Evolutionary conservation across 768 basidiomycete species (phyloP).

Genomic region (Leccinum pellstonianum): DNA sequence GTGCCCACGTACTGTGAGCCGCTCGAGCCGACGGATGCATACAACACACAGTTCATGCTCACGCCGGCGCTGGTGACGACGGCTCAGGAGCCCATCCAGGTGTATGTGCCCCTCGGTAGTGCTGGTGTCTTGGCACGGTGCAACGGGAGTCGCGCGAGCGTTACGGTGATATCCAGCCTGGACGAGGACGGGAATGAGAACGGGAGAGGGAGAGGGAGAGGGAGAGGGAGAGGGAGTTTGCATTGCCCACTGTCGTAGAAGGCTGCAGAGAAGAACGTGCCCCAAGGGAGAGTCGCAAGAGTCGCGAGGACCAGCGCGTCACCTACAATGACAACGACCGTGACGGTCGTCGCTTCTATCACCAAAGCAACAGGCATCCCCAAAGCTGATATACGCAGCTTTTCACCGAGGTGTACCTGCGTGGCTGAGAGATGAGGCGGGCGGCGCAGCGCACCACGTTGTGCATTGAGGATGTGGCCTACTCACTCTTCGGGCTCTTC

Average conservation of each 20-base stretch:
- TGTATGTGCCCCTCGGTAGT: constrained; percentile 7
- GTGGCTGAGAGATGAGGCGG: constrained; percentile 28
- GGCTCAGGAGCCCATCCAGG: constrained; percentile 24
- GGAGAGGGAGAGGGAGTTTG: neutral
- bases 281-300: constrained; percentile 9
- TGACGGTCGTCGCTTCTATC: constrained; percentile 14
- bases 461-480: constrained; percentile 24
- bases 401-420: constrained; percentile 16
- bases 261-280: too few relatives aligned
- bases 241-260: too few relatives aligned
- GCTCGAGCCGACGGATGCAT: constrained; percentile 16
- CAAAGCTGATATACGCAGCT: constrained; percentile 20
- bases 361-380: constrained; percentile 22
- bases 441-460: constrained; percentile 22
- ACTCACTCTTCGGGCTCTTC: constrained; percentile 26
- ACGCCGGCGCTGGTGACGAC: constrained; percentile 15
- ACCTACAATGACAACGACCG: neutral
- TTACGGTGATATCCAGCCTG: neutral
- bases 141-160: constrained; percentile 6
- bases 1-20: constrained; percentile 25
- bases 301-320: neutral
- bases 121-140: neutral
- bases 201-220: constrained; percentile 14
- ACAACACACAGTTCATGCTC: constrained; percentile 17
- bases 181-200: constrained; percentile 8